Percentiles rank a stretch among this genome's conserved stretches.
Evolutionary conservation across 2,329 filamentous ascomycete genomes (phyloP).

Genomic region (Neofusicoccum parvum): DNA sequence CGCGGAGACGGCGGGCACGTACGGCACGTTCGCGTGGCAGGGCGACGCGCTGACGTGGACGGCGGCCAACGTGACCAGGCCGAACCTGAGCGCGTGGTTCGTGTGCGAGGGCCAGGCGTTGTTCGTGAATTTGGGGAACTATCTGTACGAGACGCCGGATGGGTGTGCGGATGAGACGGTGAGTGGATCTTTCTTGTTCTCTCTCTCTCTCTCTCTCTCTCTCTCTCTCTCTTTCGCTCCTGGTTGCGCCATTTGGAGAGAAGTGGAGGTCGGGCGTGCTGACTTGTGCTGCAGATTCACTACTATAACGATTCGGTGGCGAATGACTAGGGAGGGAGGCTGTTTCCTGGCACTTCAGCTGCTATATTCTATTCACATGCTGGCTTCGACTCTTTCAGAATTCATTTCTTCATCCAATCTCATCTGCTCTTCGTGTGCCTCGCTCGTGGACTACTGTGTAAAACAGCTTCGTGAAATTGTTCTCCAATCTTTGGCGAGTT

Average conservation of each 20-base stretch:
- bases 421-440: too few species aligned
- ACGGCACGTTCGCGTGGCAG: conserved; percentile 59
- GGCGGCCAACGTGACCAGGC: conserved; percentile 50
- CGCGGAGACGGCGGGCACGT: conserved; percentile 53
- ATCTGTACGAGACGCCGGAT: conserved; percentile 58
- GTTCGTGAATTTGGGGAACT: conserved; percentile 63
- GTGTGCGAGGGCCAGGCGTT: conserved; percentile 56
- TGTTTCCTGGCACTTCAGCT: too few species aligned
- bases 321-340: conserved; percentile 26
- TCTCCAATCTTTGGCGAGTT: too few species aligned
- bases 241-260: background rate
- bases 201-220: too few species aligned
- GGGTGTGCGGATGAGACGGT: conserved; percentile 61
- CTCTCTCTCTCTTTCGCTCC: too few species aligned
- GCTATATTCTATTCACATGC: too few species aligned
- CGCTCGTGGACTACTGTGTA: too few species aligned
- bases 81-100: conserved; percentile 62
- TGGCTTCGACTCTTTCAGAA: too few species aligned
- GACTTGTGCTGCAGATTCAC: conserved; percentile 30
- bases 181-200: background rate
- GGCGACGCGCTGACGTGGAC: conserved; percentile 63
- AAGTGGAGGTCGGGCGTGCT: background rate
- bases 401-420: too few species aligned
- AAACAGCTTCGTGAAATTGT: accelerated
- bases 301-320: conserved; percentile 42